Evolutionary conservation across 1,284 basidiomycete genomes (phyloP).

Genomic region (Ganoderma sp.): DNA sequence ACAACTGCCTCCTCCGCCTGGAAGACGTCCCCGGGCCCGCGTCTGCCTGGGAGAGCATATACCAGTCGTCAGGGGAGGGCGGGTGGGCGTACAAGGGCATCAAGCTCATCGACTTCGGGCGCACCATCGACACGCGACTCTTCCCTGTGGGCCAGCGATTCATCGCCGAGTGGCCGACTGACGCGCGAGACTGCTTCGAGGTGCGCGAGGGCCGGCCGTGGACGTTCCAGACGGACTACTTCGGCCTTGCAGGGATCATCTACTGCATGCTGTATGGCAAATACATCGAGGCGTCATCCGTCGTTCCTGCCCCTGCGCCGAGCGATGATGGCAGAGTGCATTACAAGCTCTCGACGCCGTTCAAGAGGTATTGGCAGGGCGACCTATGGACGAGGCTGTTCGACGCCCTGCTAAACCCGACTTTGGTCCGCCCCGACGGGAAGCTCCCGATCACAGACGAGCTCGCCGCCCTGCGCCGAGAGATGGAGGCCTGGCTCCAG

Average conservation of each 20-base stretch:
- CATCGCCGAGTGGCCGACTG: conserved; percentile 86
- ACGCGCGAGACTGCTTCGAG: conserved; percentile 90
- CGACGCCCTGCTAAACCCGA: conserved; percentile 86
- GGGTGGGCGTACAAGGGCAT: conserved; percentile 93
- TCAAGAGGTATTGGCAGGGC: conserved; percentile 96
- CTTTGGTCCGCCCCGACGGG: conserved; percentile 55
- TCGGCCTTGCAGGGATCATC: conserved; percentile 89
- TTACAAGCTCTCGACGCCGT: conserved; percentile 74
- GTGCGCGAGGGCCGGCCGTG: conserved; percentile 85
- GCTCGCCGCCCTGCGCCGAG: conserved; percentile 65
- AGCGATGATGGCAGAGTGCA: conserved; percentile 44
- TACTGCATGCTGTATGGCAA: conserved; percentile 97
- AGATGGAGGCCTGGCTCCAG: conserved; percentile 91
- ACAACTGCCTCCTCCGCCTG: conserved; percentile 94
- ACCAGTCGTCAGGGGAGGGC: conserved; percentile 75
- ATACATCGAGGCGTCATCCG: conserved; percentile 81
- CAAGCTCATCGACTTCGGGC: conserved; percentile 95
- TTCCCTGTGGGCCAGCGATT: conserved; percentile 84
- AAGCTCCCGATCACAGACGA: conserved; percentile 75
- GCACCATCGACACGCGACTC: conserved; percentile 85
- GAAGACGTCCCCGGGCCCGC: conserved; percentile 79
- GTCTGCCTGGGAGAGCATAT: conserved; percentile 75
- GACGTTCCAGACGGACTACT: conserved; percentile 97
- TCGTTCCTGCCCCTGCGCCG: conserved; percentile 46
- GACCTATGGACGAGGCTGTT: conserved; percentile 89